Evolutionary conservation across 73 alveolate species (phyloP).

Genomic region (Uronychia setigera): DNA sequence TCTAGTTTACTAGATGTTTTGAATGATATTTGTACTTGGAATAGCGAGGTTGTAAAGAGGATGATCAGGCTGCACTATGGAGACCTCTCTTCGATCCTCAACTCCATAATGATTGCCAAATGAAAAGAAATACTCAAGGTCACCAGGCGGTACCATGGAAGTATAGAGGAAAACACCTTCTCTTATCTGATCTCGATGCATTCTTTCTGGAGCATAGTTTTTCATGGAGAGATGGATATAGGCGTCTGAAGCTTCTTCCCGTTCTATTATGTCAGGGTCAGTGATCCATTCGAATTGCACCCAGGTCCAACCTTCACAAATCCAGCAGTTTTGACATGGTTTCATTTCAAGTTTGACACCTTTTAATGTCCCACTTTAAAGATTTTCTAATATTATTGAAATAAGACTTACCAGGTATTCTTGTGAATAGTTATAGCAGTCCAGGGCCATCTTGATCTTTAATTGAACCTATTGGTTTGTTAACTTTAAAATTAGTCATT

Average conservation of each 20-base stretch:
- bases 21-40: constrained; percentile 33
- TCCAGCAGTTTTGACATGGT: constrained; percentile 71
- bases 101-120: neutral
- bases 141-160: constrained; percentile 52
- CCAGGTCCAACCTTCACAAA: constrained; percentile 89
- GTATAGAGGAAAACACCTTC: neutral
- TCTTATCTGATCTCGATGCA: neutral
- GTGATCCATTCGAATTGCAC: constrained; percentile 66
- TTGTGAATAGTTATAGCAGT: constrained; percentile 23
- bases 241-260: neutral
- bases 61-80: neutral
- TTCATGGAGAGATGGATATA: neutral
- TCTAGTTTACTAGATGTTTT: constrained; percentile 28
- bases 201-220: neutral
- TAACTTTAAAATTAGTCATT: no score
- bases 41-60: constrained; percentile 15
- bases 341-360: constrained; percentile 9
- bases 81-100: neutral
- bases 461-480: no score
- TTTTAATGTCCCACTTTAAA: constrained; percentile 23
- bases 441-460: neutral
- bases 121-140: constrained; percentile 21
- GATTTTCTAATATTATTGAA: constrained; percentile 7
- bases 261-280: neutral
- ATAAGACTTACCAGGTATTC: constrained; percentile 37